A percentile compares a stretch with the other conserved stretches of the same genome.
These are phyloP conservation scores for Pistacia integerrima DNA, from an alignment of 345 rosid genomes.

Conservation along the genomic window DNA sequence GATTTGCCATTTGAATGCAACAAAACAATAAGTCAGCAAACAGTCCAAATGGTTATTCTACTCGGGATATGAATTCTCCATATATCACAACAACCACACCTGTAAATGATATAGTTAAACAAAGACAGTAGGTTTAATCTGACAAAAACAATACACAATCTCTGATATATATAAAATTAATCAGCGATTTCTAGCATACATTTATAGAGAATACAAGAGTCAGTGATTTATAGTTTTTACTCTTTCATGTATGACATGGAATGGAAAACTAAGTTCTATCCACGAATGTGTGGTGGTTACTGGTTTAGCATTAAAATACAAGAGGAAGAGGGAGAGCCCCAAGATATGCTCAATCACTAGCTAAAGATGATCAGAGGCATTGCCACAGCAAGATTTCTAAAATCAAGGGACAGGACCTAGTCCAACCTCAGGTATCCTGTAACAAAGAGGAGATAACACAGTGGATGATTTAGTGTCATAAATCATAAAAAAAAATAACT, in stretches of 20 bases:
- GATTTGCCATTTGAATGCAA: too few species aligned
- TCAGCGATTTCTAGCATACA: conserved; percentile 29
- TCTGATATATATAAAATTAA: conserved; percentile 24
- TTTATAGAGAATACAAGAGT: conserved; percentile 18
- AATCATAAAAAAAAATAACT: background rate
- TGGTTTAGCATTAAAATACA: conserved; percentile 15
- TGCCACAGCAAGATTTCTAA: conserved; percentile 33
- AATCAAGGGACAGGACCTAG: conserved; percentile 19
- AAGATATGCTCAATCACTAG: conserved; percentile 26
- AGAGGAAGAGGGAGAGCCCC: conserved; percentile 1
- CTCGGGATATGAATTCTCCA: too few species aligned
- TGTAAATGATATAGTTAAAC: background rate
- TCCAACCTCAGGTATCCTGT: conserved; percentile 43
- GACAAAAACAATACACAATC: conserved; percentile 19
- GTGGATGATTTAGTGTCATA: background rate
- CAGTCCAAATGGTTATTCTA: too few species aligned
- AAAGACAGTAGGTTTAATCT: background rate
- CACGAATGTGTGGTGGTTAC: conserved; percentile 9
- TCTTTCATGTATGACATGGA: conserved; percentile 3
- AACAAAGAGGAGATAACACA: conserved; percentile 11
- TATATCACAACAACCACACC: too few species aligned
- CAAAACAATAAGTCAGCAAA: too few species aligned
- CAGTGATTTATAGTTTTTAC: conserved; percentile 13
- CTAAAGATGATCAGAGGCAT: conserved; percentile 42
- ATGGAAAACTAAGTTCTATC: conserved; percentile 12